phyloP scores from a whole-genome alignment of 2,329 filamentous ascomycete genomes.

The Ustilaginoidea virens region DNA sequence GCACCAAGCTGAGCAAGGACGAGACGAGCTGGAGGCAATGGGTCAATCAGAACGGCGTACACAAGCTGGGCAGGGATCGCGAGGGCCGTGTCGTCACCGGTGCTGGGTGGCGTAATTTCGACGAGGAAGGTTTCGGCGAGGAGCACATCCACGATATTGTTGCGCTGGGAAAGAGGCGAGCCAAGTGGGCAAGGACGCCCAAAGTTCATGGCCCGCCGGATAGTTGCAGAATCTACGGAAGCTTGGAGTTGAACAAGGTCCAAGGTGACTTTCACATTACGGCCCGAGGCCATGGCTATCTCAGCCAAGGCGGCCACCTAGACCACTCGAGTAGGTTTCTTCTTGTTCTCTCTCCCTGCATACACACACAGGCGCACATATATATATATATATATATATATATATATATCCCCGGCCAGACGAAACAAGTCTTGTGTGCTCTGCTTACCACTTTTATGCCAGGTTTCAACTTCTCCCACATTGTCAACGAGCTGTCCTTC shows the following conservation, averaged over 20 bases:
- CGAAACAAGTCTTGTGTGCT: background rate
- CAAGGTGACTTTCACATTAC: slow-evolving; percentile 98
- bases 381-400: too few relatives aligned
- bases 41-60: slow-evolving; percentile 54
- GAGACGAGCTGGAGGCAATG: slow-evolving; percentile 70
- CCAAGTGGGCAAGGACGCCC: slow-evolving; percentile 64
- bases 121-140: slow-evolving; percentile 57
- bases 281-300: slow-evolving; percentile 87
- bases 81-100: slow-evolving; percentile 40
- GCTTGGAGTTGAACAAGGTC: slow-evolving; percentile 84
- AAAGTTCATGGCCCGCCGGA: slow-evolving; percentile 44
- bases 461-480: slow-evolving; percentile 97
- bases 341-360: background rate
- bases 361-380: too few relatives aligned
- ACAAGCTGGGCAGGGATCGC: slow-evolving; percentile 40
- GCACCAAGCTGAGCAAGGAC: slow-evolving; percentile 56
- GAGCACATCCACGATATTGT: slow-evolving; percentile 89
- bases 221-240: slow-evolving; percentile 81
- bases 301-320: slow-evolving; percentile 60
- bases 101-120: slow-evolving; percentile 37
- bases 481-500: slow-evolving; percentile 91
- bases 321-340: slow-evolving; percentile 61
- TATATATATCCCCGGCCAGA: too few relatives aligned
- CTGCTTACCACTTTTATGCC: background rate
- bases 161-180: slow-evolving; percentile 45